Evolutionary conservation across 1,139 yeast species (phyloP).

Genomic region (Scheffersomyces illinoinensis): DNA sequence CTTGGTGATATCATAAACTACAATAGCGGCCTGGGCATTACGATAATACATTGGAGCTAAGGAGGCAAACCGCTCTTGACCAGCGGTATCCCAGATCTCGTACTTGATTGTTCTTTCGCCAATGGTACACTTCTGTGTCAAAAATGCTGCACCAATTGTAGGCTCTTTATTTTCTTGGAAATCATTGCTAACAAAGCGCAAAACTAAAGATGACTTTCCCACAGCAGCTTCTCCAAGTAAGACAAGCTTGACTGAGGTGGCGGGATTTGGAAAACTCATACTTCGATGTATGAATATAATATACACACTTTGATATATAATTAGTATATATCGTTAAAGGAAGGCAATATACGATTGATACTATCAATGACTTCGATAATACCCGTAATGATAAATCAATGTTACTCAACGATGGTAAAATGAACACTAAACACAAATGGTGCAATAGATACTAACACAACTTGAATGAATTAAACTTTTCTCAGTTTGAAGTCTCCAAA

Average conservation of each 20-base stretch:
- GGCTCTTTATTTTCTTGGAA: slow-evolving; percentile 97
- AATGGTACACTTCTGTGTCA: slow-evolving; percentile 91
- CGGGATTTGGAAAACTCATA: slow-evolving; percentile 42
- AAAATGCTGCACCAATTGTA: slow-evolving; percentile 96
- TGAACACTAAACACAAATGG: background rate
- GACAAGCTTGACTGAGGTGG: slow-evolving; percentile 84
- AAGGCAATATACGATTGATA: background rate
- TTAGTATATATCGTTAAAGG: background rate
- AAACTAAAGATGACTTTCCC: slow-evolving; percentile 89
- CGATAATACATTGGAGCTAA: slow-evolving; percentile 98
- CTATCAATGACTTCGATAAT: background rate
- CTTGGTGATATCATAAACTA: slow-evolving; percentile 93
- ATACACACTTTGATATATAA: background rate
- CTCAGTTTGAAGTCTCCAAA: background rate
- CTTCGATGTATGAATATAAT: background rate
- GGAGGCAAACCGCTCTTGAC: slow-evolving; percentile 95
- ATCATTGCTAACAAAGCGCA: slow-evolving; percentile 92
- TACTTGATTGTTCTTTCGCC: slow-evolving; percentile 90
- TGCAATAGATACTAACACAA: background rate
- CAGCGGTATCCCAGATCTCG: slow-evolving; percentile 99
- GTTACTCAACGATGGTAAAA: background rate
- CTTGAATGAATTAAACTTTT: background rate
- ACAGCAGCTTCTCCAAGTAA: slow-evolving; percentile 97
- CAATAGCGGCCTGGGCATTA: slow-evolving; percentile 97
- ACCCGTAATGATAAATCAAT: background rate